phyloP scores from a whole-genome alignment of 2,329 filamentous ascomycete species.

The Arthrocladium fulminans region DNA sequence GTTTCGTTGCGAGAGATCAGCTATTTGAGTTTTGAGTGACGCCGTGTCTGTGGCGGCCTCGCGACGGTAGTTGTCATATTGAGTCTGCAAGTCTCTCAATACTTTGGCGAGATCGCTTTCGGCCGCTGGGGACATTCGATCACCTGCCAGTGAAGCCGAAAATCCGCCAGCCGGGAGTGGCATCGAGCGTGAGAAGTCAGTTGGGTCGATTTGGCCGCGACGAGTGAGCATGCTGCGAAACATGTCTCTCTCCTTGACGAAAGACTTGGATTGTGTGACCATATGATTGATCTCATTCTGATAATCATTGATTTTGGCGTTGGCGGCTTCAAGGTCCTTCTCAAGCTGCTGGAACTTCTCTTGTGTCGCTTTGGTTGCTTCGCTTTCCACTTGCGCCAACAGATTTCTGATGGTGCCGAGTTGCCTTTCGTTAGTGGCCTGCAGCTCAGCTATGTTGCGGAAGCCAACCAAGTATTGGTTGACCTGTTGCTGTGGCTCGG shows the following conservation, averaged over 20 bases:
- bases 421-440: conserved; percentile 78
- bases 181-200: conserved; percentile 63
- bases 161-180: conserved; percentile 39
- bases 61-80: conserved; percentile 82
- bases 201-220: conserved; percentile 56
- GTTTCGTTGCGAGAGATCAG: conserved; percentile 73
- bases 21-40: conserved; percentile 75
- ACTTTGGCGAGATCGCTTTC: conserved; percentile 62
- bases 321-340: conserved; percentile 55
- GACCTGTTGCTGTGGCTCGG: conserved; percentile 80
- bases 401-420: conserved; percentile 74
- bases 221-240: conserved; percentile 91
- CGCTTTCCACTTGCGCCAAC: conserved; percentile 81
- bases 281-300: conserved; percentile 79
- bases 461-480: conserved; percentile 84
- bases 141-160: neutral
- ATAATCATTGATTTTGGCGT: conserved; percentile 62
- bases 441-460: conserved; percentile 73
- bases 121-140: conserved; percentile 35
- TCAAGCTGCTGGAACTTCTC: conserved; percentile 48
- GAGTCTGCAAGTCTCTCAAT: conserved; percentile 75
- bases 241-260: conserved; percentile 92
- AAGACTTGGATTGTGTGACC: conserved; percentile 77
- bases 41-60: conserved; percentile 74
- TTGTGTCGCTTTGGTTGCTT: conserved; percentile 62